Evolutionary conservation across 1,139 yeast genomes (phyloP).

Genomic region (Saccharomyces hybrid): DNA sequence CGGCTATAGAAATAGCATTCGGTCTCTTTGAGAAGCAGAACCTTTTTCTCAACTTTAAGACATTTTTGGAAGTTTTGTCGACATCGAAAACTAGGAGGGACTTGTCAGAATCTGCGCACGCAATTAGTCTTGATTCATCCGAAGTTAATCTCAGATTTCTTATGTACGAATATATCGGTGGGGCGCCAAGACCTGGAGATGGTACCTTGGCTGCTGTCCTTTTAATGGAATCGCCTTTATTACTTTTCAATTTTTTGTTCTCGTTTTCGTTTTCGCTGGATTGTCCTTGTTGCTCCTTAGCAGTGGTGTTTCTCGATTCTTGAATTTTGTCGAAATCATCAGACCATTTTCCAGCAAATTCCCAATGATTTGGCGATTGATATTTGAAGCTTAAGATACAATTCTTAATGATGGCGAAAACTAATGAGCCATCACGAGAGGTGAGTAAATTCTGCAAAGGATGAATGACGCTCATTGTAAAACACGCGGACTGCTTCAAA

Average conservation of each 20-base stretch:
- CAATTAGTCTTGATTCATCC: constrained; percentile 51
- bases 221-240: constrained; percentile 23
- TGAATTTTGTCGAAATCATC: constrained; percentile 45
- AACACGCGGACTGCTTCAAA: not conserved
- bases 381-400: constrained; percentile 45
- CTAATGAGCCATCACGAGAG: constrained; percentile 38
- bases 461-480: constrained; percentile 45
- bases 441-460: constrained; percentile 55
- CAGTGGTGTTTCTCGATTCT: constrained; percentile 40
- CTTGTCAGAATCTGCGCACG: constrained; percentile 78
- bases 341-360: constrained; percentile 46
- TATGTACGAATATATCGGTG: constrained; percentile 56
- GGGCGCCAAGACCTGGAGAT: constrained; percentile 61
- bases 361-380: constrained; percentile 26
- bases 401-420: constrained; percentile 54
- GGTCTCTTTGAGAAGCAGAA: constrained; percentile 88
- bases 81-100: constrained; percentile 59
- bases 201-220: constrained; percentile 48
- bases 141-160: constrained; percentile 50
- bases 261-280: constrained; percentile 22
- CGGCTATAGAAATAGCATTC: constrained; percentile 60
- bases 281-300: constrained; percentile 37
- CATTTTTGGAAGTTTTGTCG: constrained; percentile 28
- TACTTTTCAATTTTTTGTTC: constrained; percentile 33
- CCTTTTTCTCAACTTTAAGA: constrained; percentile 52